These are phyloP conservation scores for Lachnellula cervina DNA, from an alignment of 2,329 filamentous ascomycete species.

Conservation along the genomic window DNA sequence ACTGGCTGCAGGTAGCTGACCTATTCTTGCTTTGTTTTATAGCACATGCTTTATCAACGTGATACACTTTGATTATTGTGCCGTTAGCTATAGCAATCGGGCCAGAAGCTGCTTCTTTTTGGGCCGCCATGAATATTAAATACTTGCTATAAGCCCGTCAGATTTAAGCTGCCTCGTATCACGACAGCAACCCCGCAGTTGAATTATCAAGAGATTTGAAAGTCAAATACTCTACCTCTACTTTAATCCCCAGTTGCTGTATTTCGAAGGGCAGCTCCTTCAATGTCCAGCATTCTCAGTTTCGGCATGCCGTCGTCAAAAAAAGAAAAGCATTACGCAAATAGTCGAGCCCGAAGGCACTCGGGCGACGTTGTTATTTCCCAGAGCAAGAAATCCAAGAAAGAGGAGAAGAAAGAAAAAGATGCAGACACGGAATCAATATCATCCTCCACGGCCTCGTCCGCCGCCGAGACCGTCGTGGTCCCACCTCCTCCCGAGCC, in stretches of 20 bases:
- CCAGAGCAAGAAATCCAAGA: constrained; percentile 19
- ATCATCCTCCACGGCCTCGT: constrained; percentile 14
- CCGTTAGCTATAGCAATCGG: constrained; percentile 4
- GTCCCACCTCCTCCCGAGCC: constrained; percentile 9
- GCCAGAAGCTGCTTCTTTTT: background rate
- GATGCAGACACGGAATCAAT: constrained; percentile 23
- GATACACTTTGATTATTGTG: constrained; percentile 5
- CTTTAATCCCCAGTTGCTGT: background rate
- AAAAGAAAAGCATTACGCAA: constrained; percentile 26
- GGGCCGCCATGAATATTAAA: constrained; percentile 1
- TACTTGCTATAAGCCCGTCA: background rate
- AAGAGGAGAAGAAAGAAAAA: constrained; percentile 23
- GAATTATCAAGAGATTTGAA: background rate
- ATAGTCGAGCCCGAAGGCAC: constrained; percentile 21
- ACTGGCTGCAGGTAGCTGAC: constrained; percentile 8
- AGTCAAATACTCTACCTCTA: background rate
- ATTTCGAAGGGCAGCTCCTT: background rate
- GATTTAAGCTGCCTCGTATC: constrained; percentile 3
- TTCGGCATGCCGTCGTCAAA: constrained; percentile 21
- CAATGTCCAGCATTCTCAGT: constrained; percentile 11
- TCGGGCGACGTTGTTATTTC: constrained; percentile 16
- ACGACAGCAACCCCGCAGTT: constrained; percentile 4
- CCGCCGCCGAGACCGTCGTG: constrained; percentile 7
- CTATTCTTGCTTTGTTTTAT: background rate
- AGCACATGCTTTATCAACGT: constrained; percentile 7